Evolutionary conservation across 1,139 yeast genomes (phyloP), one percentile per base, ranked within the genome.

Genomic region (Scheffersomyces segobiensis): DNA sequence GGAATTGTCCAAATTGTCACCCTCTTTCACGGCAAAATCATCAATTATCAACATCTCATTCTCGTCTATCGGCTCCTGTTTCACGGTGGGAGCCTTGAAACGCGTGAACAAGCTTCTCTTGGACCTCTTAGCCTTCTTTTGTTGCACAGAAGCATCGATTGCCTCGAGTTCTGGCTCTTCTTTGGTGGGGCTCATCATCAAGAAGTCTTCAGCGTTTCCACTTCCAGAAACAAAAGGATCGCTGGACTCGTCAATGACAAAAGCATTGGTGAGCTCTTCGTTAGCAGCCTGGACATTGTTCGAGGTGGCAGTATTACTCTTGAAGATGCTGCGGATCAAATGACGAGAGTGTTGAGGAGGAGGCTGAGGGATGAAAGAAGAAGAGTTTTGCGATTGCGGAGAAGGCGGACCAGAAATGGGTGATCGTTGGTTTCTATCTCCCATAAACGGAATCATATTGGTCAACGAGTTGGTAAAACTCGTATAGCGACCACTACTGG

Each of bases 391-490:
- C 26, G 53, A 42, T 48, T 58, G 59, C 51, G 66, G 64, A 46
- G 63, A 56, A 8, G 66, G 60, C 2, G 65, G 69, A 1, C 65
- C 64, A 3, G 77, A 71, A 19, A 66, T 57, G 42, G 73, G 62
- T 49, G 72, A 62, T 56, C 72, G 66, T 53, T 73, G 73, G 21
- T 67, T 72, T 55, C 73, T 71, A 56, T 78, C 83, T 49, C 79
- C 76, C 80, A 79, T 79, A 62, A 80, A 80, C 1, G 83, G 84
- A 50, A 80, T 71, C 63, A 78, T 79, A 58, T 76, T 79, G 17
- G 78, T 71, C 26, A 80, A 72, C 1, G 82, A 77, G 58, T 69
- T 76, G 12, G 80, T 76, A 59, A 78, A 78, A 59, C 77, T 75
- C 26, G 73, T 64, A 59, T 77, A 77, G 32, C 80, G 63, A 10